A percentile compares a stretch with the other conserved stretches of the same genome.
These are phyloP conservation scores for Aspergillus ellipticus DNA, from an alignment of 495 filamentous ascomycete genomes.

Conservation along the genomic window DNA sequence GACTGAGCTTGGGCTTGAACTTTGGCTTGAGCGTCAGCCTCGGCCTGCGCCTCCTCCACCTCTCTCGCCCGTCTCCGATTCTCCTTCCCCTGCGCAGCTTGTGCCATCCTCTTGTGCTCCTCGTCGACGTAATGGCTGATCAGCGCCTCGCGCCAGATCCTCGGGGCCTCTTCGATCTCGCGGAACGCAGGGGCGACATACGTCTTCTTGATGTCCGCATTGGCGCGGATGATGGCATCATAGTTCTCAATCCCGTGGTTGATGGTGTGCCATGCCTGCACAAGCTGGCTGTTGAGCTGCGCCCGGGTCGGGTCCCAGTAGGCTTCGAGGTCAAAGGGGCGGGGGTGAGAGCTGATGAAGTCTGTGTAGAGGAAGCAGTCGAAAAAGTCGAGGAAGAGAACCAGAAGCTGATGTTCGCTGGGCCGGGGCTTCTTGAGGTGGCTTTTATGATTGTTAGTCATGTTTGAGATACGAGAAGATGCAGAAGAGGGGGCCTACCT, in stretches of 20 bases:
- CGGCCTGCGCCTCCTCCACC: too few species aligned
- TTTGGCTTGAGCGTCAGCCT: too few species aligned
- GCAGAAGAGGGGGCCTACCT: conserved; percentile 21
- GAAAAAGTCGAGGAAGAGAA: conserved; percentile 23
- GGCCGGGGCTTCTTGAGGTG: conserved; percentile 21
- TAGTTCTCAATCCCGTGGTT: conserved; percentile 20
- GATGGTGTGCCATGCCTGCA: conserved; percentile 20
- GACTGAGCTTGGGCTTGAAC: too few species aligned
- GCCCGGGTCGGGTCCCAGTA: conserved; percentile 10
- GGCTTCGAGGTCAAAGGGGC: conserved; percentile 13
- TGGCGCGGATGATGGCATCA: conserved; percentile 5
- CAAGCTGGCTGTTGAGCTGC: conserved; percentile 13
- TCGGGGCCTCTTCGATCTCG: conserved; percentile 7
- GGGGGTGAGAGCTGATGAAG: conserved; percentile 20
- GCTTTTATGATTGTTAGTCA: too few species aligned
- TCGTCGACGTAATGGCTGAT: not conserved
- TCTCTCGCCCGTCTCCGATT: too few species aligned
- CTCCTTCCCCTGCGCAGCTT: too few species aligned
- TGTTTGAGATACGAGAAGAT: not conserved
- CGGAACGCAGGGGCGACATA: conserved; percentile 19
- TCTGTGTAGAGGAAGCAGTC: conserved; percentile 27
- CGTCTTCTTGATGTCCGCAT: conserved; percentile 8
- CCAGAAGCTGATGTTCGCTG: conserved; percentile 22
- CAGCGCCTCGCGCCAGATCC: conserved; percentile 13
- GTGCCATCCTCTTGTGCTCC: not conserved